phyloP scores from a whole-genome alignment of 176 grass and related monocot species.

The Guadua angustifolia region DNA sequence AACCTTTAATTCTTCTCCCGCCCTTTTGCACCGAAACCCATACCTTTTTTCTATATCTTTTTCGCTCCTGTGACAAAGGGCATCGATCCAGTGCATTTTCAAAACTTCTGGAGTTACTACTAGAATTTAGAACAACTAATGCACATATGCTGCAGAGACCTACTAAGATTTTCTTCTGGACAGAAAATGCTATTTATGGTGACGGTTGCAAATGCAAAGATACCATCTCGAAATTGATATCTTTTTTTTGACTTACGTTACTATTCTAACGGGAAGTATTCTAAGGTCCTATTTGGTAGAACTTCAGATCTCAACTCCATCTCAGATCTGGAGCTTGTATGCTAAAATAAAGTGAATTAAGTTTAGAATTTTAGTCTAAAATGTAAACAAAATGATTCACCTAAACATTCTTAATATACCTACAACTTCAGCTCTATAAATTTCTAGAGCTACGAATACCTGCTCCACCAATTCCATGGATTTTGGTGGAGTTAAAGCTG shows the following conservation, averaged over 20 bases:
- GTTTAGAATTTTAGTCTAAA: too few relatives aligned
- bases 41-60: background rate
- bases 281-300: too few relatives aligned
- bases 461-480: too few relatives aligned
- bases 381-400: too few relatives aligned
- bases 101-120: background rate
- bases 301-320: too few relatives aligned
- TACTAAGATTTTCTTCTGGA: background rate
- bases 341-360: too few relatives aligned
- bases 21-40: constrained; percentile 34
- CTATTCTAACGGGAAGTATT: background rate
- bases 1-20: constrained; percentile 39
- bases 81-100: background rate
- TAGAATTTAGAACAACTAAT: background rate
- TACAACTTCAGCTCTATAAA: too few relatives aligned
- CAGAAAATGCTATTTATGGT: background rate
- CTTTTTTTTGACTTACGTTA: constrained; percentile 9
- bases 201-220: background rate
- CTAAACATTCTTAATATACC: too few relatives aligned
- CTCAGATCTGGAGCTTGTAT: too few relatives aligned
- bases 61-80: background rate
- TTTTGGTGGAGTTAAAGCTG: too few relatives aligned
- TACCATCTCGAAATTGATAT: background rate
- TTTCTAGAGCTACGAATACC: too few relatives aligned
- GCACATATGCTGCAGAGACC: background rate